These are phyloP conservation scores for Geranomyces variabilis DNA, from an alignment of 192 early-diverging fungal species.

Conservation along the genomic window DNA sequence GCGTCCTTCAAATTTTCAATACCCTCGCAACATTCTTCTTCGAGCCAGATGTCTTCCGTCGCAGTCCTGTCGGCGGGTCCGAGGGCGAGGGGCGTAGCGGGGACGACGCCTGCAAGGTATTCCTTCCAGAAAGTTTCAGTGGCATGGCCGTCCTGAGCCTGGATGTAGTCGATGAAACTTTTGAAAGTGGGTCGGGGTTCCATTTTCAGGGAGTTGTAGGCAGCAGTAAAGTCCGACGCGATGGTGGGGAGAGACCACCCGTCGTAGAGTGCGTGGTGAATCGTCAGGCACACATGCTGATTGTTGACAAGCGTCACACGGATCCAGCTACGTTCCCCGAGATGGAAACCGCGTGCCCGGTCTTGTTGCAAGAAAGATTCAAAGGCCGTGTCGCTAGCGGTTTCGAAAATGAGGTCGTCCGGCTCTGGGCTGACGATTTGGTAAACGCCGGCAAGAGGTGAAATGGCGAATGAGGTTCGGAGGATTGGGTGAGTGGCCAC, in stretches of 20 bases:
- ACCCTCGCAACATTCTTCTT: background rate
- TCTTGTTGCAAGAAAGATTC: too few relatives aligned
- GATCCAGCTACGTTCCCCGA: too few relatives aligned
- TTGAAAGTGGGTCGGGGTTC: background rate
- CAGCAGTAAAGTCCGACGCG: constrained; percentile 17
- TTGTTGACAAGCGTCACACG: too few relatives aligned
- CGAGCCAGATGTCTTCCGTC: background rate
- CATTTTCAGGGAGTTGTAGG: background rate
- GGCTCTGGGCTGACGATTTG: too few relatives aligned
- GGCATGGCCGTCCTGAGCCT: background rate
- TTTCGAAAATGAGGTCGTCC: too few relatives aligned
- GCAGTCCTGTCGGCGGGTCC: background rate
- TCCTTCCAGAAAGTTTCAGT: background rate
- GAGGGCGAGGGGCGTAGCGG: constrained; percentile 4
- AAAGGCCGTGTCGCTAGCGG: too few relatives aligned
- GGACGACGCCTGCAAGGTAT: constrained; percentile 6
- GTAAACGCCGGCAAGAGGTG: too few relatives aligned
- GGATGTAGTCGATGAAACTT: constrained; percentile 7
- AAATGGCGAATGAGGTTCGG: too few relatives aligned
- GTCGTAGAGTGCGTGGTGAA: constrained; percentile 42
- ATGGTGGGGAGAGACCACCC: constrained; percentile 30
- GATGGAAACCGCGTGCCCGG: too few relatives aligned
- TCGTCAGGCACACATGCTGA: constrained; percentile 8
- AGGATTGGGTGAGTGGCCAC: too few relatives aligned
- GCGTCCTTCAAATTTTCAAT: background rate